phyloP scores from a whole-genome alignment of 1,284 basidiomycete species.

The Gymnopus androsaceus region DNA sequence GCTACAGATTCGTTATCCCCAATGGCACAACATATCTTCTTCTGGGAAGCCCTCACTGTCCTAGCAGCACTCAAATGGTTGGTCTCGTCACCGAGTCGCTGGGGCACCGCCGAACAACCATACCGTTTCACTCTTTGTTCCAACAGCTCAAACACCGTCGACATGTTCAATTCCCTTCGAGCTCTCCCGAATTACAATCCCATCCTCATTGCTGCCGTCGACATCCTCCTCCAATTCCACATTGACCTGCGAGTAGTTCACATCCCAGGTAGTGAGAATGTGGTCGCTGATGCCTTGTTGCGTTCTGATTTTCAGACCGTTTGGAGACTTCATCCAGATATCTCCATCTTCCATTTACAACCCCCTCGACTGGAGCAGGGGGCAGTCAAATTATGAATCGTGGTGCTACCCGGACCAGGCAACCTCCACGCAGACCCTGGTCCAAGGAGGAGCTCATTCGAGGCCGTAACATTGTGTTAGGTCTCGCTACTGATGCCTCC shows the following conservation, averaged over 20 bases:
- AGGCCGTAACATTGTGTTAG: constrained; percentile 18
- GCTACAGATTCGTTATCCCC: neutral
- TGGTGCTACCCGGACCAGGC: neutral
- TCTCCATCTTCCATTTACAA: neutral
- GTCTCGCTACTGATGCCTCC: constrained; percentile 19
- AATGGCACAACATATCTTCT: neutral
- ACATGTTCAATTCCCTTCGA: neutral
- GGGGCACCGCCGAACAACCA: no score
- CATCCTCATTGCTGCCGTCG: neutral
- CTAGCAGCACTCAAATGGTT: neutral
- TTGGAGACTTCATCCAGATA: neutral
- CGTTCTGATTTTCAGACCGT: neutral
- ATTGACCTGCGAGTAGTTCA: neutral
- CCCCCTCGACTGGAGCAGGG: neutral
- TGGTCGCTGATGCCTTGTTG: neutral
- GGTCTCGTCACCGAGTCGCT: neutral
- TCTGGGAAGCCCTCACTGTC: neutral
- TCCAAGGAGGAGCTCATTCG: constrained; percentile 24
- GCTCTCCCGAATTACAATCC: neutral
- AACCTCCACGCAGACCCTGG: constrained; percentile 23
- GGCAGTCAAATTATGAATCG: neutral
- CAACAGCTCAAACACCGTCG: neutral
- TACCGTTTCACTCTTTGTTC: neutral
- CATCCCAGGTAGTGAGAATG: neutral
- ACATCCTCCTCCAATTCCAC: neutral